Conservation (phyloP, 2,329 filamentous ascomycete species). For the Plenodomus tracheiphilus region DNA sequence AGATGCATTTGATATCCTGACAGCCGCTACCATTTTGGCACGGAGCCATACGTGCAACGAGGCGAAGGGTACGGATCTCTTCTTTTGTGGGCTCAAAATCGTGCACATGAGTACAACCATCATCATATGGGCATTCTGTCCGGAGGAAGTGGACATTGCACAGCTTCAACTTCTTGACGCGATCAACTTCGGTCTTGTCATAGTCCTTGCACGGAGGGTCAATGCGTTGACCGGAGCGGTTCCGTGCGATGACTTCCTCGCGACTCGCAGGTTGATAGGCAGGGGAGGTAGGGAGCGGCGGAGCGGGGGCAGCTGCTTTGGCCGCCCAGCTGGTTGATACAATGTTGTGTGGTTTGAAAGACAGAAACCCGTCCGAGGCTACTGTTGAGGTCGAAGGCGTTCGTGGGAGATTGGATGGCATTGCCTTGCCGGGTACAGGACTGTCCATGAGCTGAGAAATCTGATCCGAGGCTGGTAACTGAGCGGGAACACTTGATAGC, state of each 20-base stretch:
- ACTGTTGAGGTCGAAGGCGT: conserved; percentile 37
- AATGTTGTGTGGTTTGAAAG: conserved; percentile 8
- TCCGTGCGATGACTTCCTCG: conserved; percentile 55
- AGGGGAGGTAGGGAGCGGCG: conserved; percentile 23
- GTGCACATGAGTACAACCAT: conserved; percentile 60
- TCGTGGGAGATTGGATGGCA: conserved; percentile 16
- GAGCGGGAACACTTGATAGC: conserved; percentile 27
- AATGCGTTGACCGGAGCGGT: conserved; percentile 63
- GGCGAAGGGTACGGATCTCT: conserved; percentile 58
- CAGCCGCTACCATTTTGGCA: conserved; percentile 62
- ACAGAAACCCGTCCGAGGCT: conserved; percentile 22
- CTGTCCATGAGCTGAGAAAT: conserved; percentile 19
- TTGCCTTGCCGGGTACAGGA: conserved; percentile 13
- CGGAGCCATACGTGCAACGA: conserved; percentile 65
- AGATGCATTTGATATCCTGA: conserved; percentile 64
- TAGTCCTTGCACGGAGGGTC: conserved; percentile 56
- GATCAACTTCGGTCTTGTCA: conserved; percentile 60
- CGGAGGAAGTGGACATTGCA: conserved; percentile 66
- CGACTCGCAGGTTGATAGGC: conserved; percentile 30
- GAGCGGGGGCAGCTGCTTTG: conserved; percentile 40
- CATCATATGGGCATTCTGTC: conserved; percentile 59
- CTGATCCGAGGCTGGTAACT: conserved; percentile 26
- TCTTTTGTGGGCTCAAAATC: conserved; percentile 56
- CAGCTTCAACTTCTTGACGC: conserved; percentile 64
- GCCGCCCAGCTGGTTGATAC: conserved; percentile 36